These are phyloP conservation scores for Xylariales sp. DNA, from an alignment of 2,329 filamentous ascomycete genomes.

Conservation along the genomic window DNA sequence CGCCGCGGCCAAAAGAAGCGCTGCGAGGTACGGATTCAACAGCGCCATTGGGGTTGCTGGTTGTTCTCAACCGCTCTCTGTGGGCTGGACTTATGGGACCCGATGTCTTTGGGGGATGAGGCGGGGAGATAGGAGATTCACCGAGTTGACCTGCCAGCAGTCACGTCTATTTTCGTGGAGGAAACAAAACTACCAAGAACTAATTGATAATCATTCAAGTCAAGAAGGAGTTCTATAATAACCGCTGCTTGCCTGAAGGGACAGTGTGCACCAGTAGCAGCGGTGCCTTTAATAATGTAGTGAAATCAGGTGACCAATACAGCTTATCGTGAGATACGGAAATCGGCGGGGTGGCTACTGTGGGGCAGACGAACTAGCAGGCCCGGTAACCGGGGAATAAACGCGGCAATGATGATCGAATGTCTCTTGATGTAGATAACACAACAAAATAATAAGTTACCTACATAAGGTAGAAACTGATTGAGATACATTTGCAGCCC, in stretches of 20 bases:
- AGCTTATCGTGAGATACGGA: background rate
- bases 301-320: no score
- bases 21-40: conserved; percentile 15
- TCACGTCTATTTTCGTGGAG: no score
- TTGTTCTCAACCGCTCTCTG: no score
- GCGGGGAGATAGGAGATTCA: background rate
- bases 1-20: conserved; percentile 10
- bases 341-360: background rate
- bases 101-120: background rate
- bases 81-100: conserved; percentile 1
- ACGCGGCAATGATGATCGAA: background rate
- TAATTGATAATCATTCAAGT: no score
- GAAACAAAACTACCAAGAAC: no score
- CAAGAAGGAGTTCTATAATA: no score
- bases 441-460: background rate
- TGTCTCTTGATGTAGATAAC: background rate
- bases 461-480: background rate
- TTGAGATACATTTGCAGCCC: no score
- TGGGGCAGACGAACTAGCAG: background rate
- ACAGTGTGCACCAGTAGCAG: no score
- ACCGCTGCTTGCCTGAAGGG: no score
- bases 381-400: background rate
- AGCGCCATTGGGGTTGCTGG: conserved; percentile 17
- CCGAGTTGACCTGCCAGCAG: no score
- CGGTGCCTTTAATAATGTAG: no score